Percentiles rank a stretch among this genome's conserved stretches.
phyloP scores from a whole-genome alignment of 352 stramenopile species.

The Globisporangium radiosum region DNA sequence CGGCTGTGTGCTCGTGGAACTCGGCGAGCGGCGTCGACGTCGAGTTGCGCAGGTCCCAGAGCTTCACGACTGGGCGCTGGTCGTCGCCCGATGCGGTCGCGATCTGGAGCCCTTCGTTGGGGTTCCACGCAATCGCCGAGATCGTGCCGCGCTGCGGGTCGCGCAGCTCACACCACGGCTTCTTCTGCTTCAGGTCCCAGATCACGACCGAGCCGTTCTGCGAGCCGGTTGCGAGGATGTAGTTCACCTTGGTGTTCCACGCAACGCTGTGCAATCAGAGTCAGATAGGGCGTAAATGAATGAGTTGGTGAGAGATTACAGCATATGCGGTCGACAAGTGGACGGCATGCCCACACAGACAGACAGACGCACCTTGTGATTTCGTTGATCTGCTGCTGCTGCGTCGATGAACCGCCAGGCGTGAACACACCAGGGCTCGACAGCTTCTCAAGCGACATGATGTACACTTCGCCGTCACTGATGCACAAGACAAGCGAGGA shows the following conservation, averaged over 20 bases:
- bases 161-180: conserved; percentile 96
- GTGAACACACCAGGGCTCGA: conserved; percentile 87
- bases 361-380: conserved; percentile 49
- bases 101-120: conserved; percentile 95
- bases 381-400: conserved; percentile 72
- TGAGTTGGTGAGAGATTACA: neutral
- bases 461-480: conserved; percentile 93
- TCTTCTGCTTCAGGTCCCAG: conserved; percentile 98
- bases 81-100: conserved; percentile 95
- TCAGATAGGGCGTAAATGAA: neutral
- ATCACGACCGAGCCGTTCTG: conserved; percentile 94
- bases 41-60: conserved; percentile 98
- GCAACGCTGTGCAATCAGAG: conserved; percentile 53
- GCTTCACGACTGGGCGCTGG: conserved; percentile 93
- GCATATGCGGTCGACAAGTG: neutral
- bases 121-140: conserved; percentile 96
- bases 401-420: conserved; percentile 57
- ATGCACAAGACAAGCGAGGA: neutral
- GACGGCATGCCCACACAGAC: neutral
- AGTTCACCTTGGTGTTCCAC: conserved; percentile 98
- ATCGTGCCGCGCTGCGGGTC: conserved; percentile 85
- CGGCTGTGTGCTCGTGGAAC: conserved; percentile 92
- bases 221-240: conserved; percentile 95
- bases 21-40: conserved; percentile 95
- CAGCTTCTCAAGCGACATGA: conserved; percentile 91